Evolutionary conservation across 495 filamentous ascomycete species (phyloP), one percentile per base, ranked within the genome.

Genomic region (Xylaria castorea): DNA sequence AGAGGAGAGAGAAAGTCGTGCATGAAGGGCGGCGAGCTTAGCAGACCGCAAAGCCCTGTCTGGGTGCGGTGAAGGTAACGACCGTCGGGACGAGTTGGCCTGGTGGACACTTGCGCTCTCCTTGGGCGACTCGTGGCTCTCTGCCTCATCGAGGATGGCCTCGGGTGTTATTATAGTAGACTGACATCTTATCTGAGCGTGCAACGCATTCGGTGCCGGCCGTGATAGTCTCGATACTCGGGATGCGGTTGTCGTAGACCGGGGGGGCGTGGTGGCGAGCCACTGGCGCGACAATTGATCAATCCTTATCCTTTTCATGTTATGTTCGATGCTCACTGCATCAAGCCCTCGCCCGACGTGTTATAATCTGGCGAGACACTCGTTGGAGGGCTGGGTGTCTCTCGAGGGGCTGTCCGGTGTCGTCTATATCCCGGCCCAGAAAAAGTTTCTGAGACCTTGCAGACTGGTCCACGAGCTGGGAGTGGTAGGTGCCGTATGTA

Each of bases 11-110:
- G 89, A 89, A 61, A 99, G 91, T 77, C 96, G 94, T 78, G 94
- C 92, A 82, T 97, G 95, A 42, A 99, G 90, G 70, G 96, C 94
- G 73, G 95, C 90, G 77, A 99, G 92, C 85, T 97, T 97, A 69
- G 95, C 91, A 66, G 96, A 98, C 71, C 83, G 78, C 67, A 86
- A 80, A n/a, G 94, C 92, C 73, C 85, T 85, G 74, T 88, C 84
- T 71, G 91, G 89, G 69, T 86, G 88, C 74, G 92, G 94, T 77
- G 92, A 94, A 71, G 92, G 89, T 44, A 86, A 71, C 5, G 71
- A 58, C 58, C 36, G 20, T 60, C n/a, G 22, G 34, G n/a, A 6
- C 55, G 48, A 5, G 27, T 16, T 32, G 48, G 50, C 66, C 55
- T 67, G 16, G 40, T 30, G 46, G 48, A 25, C 2, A n/a, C 32